A percentile compares a stretch with the other conserved stretches of the same genome.
These are phyloP conservation scores for Neopestalotiopsis clavispora DNA, from an alignment of 2,329 filamentous ascomycete species.

Conservation along the genomic window DNA sequence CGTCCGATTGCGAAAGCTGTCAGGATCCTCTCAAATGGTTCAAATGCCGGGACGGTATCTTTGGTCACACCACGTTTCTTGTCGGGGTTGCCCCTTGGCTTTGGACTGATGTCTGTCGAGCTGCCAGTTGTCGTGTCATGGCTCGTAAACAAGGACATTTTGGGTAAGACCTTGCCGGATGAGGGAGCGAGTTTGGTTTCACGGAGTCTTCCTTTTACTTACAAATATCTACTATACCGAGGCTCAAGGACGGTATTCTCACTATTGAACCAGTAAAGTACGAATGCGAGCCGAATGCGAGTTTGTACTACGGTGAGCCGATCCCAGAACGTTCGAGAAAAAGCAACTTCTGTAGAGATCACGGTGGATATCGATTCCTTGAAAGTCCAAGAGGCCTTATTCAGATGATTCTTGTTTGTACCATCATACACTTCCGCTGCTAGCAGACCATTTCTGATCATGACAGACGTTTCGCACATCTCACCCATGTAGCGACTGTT, in stretches of 20 bases:
- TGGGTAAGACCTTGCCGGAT: not conserved
- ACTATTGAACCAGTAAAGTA: slow-evolving; percentile 28
- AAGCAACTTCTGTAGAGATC: too few relatives aligned
- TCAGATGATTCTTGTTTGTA: too few relatives aligned
- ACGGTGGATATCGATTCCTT: too few relatives aligned
- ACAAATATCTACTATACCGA: not conserved
- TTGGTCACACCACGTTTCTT: too few relatives aligned
- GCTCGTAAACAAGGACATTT: not conserved
- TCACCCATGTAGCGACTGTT: too few relatives aligned
- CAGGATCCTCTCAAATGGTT: not conserved
- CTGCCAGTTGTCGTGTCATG: not conserved
- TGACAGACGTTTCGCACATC: too few relatives aligned
- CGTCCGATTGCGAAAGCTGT: not conserved
- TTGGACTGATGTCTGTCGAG: not conserved
- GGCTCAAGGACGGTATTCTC: not conserved
- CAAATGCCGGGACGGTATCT: too few relatives aligned
- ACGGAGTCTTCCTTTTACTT: not conserved
- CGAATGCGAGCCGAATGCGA: slow-evolving; percentile 18
- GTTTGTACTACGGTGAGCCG: slow-evolving; percentile 25
- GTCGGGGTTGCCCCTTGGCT: too few relatives aligned
- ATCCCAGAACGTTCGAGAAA: too few relatives aligned
- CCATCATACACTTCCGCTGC: too few relatives aligned
- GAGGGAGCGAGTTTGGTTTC: not conserved
- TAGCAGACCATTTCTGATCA: too few relatives aligned
- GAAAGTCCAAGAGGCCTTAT: too few relatives aligned